Base-by-base conservation (phyloP, 2,329 filamentous ascomycete species). In the Cercospora brassicicola region DNA sequence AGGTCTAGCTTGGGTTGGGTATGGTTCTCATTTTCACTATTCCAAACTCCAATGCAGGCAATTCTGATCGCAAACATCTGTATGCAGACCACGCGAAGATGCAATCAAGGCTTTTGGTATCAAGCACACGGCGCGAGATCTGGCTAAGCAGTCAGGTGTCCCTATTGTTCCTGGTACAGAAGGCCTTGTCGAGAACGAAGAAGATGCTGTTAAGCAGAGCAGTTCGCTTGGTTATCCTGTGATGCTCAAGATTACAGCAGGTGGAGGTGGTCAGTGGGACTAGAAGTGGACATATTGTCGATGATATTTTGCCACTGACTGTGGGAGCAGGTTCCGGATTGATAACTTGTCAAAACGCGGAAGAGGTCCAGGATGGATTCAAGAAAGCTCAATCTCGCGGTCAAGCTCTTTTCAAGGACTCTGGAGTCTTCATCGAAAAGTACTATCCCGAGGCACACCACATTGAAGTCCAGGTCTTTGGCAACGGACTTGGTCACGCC, bases 381-480 rank as follows among this genome's bases (percentile, higher is more conserved):
- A 72, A 74, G 45, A 77, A 70, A 63, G 93, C 93, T 0, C 86
- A 90, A 65, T 91, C 90, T 30, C 88, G 94, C 78, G 92, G 92
- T 0, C 83, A 87, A 67, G 90, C 91, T 1, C 89, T 93, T 0
- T 96, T 96, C 78, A 93, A 93, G 63, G 71, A 94, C 71, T 87
- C 92, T 73, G 91, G 92, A 5, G 90, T 96, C 82, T 87, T 96
- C 68, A 90, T 96, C 26, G 93, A 97, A 80, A 89, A 89, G 72
- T 96, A 92, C 78, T 92, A 94, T 75, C 86, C 90, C 18, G 87
- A 89, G 0, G 91, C 91, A 45, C 87, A 92, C 66, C 93, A 97
- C 76, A 91, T 97, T 66, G 93, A 97, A 79, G 91, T 97, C 4
- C 93, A 97, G 77, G 87, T 97, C 15, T 95, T 97, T 79, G 93